Evolutionary conservation across 306 rosid species (phyloP).

Genomic region (Begonia fuchsioides): DNA sequence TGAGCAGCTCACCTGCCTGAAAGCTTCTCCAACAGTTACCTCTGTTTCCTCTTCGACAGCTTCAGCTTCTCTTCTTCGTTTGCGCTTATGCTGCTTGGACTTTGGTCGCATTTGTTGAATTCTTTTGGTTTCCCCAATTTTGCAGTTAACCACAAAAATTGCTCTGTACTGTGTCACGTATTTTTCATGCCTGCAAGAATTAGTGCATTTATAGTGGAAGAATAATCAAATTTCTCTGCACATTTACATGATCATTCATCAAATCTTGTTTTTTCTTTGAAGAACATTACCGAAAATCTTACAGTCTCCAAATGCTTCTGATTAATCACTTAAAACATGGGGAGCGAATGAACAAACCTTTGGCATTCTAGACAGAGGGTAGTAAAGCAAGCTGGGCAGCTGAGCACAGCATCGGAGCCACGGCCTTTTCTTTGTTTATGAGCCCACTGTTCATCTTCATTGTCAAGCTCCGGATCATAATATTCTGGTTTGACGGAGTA

Average conservation of each 20-base stretch:
- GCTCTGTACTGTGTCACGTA: conserved; percentile 71
- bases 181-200: conserved; percentile 58
- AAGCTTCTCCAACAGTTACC: conserved; percentile 20
- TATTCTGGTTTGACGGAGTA: conserved; percentile 71
- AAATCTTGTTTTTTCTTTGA: too few species aligned
- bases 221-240: not conserved
- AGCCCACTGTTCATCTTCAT: conserved; percentile 59
- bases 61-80: conserved; percentile 18
- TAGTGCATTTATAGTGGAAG: not conserved
- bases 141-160: conserved; percentile 51
- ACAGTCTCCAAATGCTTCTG: too few species aligned
- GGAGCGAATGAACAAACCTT: conserved; percentile 28
- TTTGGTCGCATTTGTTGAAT: conserved; percentile 16
- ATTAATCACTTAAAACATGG: not conserved
- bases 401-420: conserved; percentile 63
- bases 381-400: conserved; percentile 79
- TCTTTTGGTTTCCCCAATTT: conserved; percentile 23
- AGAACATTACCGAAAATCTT: too few species aligned
- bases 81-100: conserved; percentile 21
- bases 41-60: conserved; percentile 15
- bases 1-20: conserved; percentile 52
- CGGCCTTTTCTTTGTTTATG: conserved; percentile 39
- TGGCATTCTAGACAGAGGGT: conserved; percentile 73
- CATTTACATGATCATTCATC: not conserved
- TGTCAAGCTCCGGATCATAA: conserved; percentile 51